Evolutionary conservation across 2,329 filamentous ascomycete genomes (phyloP).

Genomic region (Parastagonospora nodorum): DNA sequence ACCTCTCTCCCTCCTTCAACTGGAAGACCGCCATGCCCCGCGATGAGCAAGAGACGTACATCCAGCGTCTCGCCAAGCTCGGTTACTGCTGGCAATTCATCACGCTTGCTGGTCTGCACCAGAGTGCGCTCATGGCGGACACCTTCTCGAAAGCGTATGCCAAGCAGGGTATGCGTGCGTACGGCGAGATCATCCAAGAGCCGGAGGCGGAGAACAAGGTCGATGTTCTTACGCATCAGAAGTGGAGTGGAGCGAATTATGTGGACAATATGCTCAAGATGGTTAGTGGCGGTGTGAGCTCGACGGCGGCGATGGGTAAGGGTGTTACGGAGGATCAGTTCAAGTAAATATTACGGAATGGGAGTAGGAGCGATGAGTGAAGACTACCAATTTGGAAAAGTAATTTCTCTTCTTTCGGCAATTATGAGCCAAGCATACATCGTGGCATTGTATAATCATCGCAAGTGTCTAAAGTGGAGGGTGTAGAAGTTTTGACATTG

Average conservation of each 20-base stretch:
- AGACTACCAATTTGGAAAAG: too few relatives aligned
- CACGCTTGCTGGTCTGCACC: conserved; percentile 96
- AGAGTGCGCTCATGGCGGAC: conserved; percentile 89
- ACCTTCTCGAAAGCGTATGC: conserved; percentile 84
- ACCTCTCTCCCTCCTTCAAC: conserved; percentile 98
- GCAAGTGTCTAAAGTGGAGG: too few relatives aligned
- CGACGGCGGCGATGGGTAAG: conserved; percentile 94
- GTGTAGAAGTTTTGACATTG: too few relatives aligned
- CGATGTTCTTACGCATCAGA: conserved; percentile 98
- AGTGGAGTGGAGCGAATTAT: conserved; percentile 95
- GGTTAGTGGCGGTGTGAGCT: conserved; percentile 90
- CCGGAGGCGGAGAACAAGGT: conserved; percentile 90
- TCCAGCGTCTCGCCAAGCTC: conserved; percentile 79
- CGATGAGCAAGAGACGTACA: conserved; percentile 95
- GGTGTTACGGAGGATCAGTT: conserved; percentile 99
- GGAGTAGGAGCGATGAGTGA: too few relatives aligned
- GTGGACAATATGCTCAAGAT: conserved; percentile 96
- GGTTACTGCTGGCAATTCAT: conserved; percentile 99
- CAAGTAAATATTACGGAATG: conserved; percentile 49
- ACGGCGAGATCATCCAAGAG: conserved; percentile 96
- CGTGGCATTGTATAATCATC: too few relatives aligned
- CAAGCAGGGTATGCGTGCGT: conserved; percentile 87
- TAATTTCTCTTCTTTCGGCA: too few relatives aligned
- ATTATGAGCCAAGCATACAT: too few relatives aligned
- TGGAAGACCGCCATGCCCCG: conserved; percentile 97